These are phyloP conservation scores for Calonectria pauciramosa DNA, from an alignment of 2,329 filamentous ascomycete genomes.

Conservation along the genomic window DNA sequence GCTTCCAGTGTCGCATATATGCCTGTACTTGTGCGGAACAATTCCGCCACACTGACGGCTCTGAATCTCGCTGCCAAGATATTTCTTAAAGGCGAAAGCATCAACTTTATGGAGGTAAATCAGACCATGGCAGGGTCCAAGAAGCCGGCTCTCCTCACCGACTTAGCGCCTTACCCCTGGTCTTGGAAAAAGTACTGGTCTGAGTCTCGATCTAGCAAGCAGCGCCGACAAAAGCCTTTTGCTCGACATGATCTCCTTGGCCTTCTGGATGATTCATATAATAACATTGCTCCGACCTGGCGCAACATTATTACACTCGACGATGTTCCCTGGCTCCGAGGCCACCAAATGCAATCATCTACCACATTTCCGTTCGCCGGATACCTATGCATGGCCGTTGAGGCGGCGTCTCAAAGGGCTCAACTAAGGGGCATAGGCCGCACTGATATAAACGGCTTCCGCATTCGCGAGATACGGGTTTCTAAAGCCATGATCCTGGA, in stretches of 20 bases:
- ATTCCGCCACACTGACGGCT: constrained; percentile 61
- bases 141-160: constrained; percentile 51
- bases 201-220: constrained; percentile 59
- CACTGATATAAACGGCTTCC: constrained; percentile 33
- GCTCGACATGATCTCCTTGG: constrained; percentile 63
- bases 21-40: constrained; percentile 64
- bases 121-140: constrained; percentile 41
- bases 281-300: constrained; percentile 62
- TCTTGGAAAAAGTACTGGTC: constrained; percentile 62
- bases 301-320: constrained; percentile 62
- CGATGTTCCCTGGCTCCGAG: constrained; percentile 69
- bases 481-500: constrained; percentile 46
- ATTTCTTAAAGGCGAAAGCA: constrained; percentile 57
- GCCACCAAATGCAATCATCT: constrained; percentile 70
- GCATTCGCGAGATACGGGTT: constrained; percentile 43
- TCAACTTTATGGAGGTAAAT: constrained; percentile 63
- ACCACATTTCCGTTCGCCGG: constrained; percentile 69
- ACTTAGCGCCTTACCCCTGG: constrained; percentile 64
- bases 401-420: constrained; percentile 58
- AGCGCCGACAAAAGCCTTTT: constrained; percentile 57
- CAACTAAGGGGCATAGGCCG: constrained; percentile 35
- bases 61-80: constrained; percentile 60
- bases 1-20: constrained; percentile 57
- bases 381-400: constrained; percentile 65
- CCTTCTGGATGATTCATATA: constrained; percentile 58